A percentile compares a stretch with the other conserved stretches of the same genome.
These are phyloP conservation scores for Pseudohalonectria lignicola DNA, from an alignment of 2,329 filamentous ascomycete species.

Conservation along the genomic window DNA sequence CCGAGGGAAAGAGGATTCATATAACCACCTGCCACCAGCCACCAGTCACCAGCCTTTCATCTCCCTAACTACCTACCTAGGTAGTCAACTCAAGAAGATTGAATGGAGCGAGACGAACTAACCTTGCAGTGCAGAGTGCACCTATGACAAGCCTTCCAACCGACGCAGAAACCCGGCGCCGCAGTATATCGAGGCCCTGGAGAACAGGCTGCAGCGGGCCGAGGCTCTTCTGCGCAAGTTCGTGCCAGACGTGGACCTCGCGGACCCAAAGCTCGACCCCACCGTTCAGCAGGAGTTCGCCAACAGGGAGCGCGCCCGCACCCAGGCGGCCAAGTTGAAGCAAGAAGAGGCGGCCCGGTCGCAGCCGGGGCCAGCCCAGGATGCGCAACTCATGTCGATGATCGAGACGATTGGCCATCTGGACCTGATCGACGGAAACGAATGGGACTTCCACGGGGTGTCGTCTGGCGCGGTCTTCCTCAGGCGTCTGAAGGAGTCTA, in stretches of 20 bases:
- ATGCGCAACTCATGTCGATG: conserved; percentile 82
- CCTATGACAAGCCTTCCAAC: conserved; percentile 91
- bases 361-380: conserved; percentile 31
- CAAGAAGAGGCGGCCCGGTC: conserved; percentile 15
- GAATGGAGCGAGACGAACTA: background rate
- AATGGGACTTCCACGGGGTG: conserved; percentile 91
- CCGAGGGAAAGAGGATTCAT: background rate
- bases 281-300: conserved; percentile 60
- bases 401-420: conserved; percentile 85
- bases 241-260: conserved; percentile 73
- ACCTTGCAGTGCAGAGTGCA: conserved; percentile 55
- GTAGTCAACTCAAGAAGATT: too few relatives aligned
- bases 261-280: conserved; percentile 74
- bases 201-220: conserved; percentile 71
- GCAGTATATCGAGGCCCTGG: conserved; percentile 85
- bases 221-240: conserved; percentile 70
- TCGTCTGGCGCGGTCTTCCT: conserved; percentile 89
- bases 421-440: conserved; percentile 80
- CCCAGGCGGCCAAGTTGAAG: conserved; percentile 29
- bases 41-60: background rate
- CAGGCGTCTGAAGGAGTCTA: conserved; percentile 75
- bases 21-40: background rate
- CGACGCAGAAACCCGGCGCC: conserved; percentile 81
- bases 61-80: background rate
- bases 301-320: conserved; percentile 40